Base-by-base conservation (phyloP, 306 rosid species). In the Ormosia semicastrata region DNA sequence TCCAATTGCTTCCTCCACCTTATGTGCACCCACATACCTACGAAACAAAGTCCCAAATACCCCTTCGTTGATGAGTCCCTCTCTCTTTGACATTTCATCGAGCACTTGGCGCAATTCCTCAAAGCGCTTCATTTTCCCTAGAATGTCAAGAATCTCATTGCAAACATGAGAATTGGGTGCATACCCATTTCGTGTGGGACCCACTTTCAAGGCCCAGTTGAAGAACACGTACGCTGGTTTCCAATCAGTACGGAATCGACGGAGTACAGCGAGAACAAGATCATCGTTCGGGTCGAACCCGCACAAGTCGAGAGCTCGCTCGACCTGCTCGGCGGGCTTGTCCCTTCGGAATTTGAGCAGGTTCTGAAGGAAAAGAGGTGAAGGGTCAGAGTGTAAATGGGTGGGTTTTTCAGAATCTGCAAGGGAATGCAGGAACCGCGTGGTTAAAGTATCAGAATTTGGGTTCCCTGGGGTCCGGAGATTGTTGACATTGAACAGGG, bases 191-290 rank as follows among this genome's bases (percentile, higher is more conserved):
- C 77, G 63, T 6, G 11, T 69, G 10, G 39, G 68, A 47, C 58
- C 52, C 53, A 83, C 15, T 76, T 66, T 85, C n/a, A 78, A 81
- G 54, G 66, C 92, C 98, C 98, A 94, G 14, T 82, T 77, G 88
- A 92, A 92, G 91, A 88, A 91, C 2, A 78, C 64, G 49, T 79
- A 79, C 4, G 97, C 95, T 5, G 83, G 89, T 71, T 62, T 89
- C 98, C 97, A 94, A 81, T 94, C 94, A 4, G 93, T 85, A 56
- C 82, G 92, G 62, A 88, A 97, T 50, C 95, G 84, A 46, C 73
- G 82, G 10, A 92, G 92, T 15, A 91, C 94, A n/a, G 85, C 75
- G 70, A 92, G 83, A 58, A 91, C 90, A 68, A 89, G 89, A 40
- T 84, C 80, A 52, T 89, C 81, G 44, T 74, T 77, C 13, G 88